Base-by-base conservation (phyloP, 306 rosid genomes). In the Rubus parviflorus region DNA sequence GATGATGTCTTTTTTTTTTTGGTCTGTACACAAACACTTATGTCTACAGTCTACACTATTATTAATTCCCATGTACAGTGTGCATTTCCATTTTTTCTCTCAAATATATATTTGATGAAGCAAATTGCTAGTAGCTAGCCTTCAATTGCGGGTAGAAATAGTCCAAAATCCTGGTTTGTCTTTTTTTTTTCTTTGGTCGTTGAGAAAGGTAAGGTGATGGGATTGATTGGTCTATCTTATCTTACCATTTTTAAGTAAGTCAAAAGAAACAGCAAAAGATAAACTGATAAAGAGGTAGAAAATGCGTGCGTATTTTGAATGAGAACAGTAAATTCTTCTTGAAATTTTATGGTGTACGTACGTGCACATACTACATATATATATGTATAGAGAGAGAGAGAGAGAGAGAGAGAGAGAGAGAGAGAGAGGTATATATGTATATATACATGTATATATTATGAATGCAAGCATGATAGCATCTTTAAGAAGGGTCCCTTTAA, bases 141-240 rank as follows among this genome's bases (percentile, higher is more conserved):
- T 48, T 48, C 60, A 35, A 70, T 52, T 4, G 54, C 56, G 10
- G 17, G 38, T 25, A 70, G 14, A 48, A 25, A 48, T 17, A 52
- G 23, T 71, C 75, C 75, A 71, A 51, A 37, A 62, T 62, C 68
- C 22, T 35, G 30, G 48, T 20, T 22, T 23, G 38, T 58, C 40
- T 17, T 71, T 30, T 35, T 14, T 70, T 69, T 11, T 30, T 71
- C 30, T 8, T 3, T 37, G 37, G 63, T 71, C 3, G 12, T 35
- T 35, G 48, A 71, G 42, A 37, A 1, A 30, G 35, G 35, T 30
- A 9, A 9, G 58, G 3, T 52, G 75, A 71, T 37, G 41, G 37
- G 63, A 52, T 51, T 52, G 63, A 52, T 51, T 52, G 37, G 47
- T 52, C 63, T 23, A 37, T 52, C 57, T 51, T 52, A 23, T 58